These are phyloP conservation scores for Platanus orientalis DNA, from an alignment of 164 flowering plant genomes.

Conservation along the genomic window DNA sequence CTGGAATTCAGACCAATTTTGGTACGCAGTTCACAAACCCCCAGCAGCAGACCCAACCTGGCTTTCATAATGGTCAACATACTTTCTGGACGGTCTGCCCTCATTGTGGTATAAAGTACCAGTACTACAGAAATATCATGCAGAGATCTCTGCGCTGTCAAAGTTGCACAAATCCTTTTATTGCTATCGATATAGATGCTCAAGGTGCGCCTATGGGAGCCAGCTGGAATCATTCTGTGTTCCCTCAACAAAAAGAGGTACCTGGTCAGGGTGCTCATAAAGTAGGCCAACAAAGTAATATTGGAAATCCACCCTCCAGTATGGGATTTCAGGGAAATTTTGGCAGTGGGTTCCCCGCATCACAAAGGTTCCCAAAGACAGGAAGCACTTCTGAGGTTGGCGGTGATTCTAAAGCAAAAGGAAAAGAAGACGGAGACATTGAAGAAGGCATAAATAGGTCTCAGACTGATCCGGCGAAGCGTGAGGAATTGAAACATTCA, in stretches of 20 bases:
- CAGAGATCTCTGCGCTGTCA: constrained; percentile 28
- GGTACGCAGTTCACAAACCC: constrained; percentile 12
- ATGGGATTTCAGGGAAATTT: constrained; percentile 18
- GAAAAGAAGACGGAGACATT: constrained; percentile 5
- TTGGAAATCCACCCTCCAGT: constrained; percentile 11
- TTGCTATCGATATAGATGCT: constrained; percentile 25
- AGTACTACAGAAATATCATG: constrained; percentile 23
- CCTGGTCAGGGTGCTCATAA: constrained; percentile 18
- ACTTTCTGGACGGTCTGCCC: constrained; percentile 41
- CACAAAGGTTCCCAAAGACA: constrained; percentile 6
- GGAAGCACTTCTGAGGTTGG: constrained; percentile 9
- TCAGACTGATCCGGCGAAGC: neutral
- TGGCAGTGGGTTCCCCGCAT: constrained; percentile 8
- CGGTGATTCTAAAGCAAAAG: neutral
- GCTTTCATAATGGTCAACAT: constrained; percentile 3
- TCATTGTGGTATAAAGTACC: constrained; percentile 27
- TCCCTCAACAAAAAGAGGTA: constrained; percentile 13
- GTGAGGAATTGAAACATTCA: constrained; percentile 4
- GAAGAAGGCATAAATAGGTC: neutral
- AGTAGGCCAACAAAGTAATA: constrained; percentile 11
- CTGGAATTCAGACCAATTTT: constrained; percentile 16
- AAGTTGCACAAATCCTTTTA: constrained; percentile 23
- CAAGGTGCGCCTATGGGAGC: constrained; percentile 15
- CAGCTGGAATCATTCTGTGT: constrained; percentile 9
- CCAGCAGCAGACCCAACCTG: constrained; percentile 23